Conservation (phyloP, 345 rosid genomes). For the Isatis tinctoria region DNA sequence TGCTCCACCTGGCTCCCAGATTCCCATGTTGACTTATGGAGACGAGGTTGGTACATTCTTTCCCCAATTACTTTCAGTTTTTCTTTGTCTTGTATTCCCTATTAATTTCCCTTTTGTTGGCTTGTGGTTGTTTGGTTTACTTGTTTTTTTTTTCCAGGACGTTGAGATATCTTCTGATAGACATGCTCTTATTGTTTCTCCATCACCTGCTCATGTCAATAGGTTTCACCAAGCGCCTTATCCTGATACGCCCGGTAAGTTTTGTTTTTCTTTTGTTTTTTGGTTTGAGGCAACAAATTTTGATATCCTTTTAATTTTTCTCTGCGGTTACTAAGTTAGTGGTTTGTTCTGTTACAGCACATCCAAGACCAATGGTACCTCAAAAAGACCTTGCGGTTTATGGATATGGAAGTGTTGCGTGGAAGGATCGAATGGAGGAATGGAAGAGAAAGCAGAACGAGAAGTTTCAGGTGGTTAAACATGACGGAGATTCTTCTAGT, state of each 20-base stretch:
- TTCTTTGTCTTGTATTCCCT: background rate
- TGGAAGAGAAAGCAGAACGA: conserved; percentile 79
- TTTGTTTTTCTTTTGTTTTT: background rate
- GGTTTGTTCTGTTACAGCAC: conserved; percentile 44
- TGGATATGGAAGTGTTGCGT: conserved; percentile 90
- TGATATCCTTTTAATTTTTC: background rate
- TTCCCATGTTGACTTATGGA: conserved; percentile 70
- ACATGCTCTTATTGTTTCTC: conserved; percentile 77
- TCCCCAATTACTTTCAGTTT: background rate
- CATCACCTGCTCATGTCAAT: conserved; percentile 50
- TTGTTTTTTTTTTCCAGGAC: conserved; percentile 39
- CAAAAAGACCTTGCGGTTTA: conserved; percentile 78
- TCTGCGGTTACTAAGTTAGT: background rate
- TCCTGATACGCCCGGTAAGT: conserved; percentile 61
- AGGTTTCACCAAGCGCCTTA: conserved; percentile 50
- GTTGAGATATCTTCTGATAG: conserved; percentile 63
- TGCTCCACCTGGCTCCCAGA: conserved; percentile 45
- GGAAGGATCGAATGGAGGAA: conserved; percentile 89
- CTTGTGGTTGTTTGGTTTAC: background rate
- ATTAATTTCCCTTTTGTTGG: background rate
- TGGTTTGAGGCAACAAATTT: background rate
- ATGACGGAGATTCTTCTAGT: conserved; percentile 43
- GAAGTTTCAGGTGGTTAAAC: conserved; percentile 63
- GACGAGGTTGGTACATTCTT: conserved; percentile 50
- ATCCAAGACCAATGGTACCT: conserved; percentile 82